phyloP scores from a whole-genome alignment of 352 stramenopile genomes.

The Thalassiosira ordinaria region DNA sequence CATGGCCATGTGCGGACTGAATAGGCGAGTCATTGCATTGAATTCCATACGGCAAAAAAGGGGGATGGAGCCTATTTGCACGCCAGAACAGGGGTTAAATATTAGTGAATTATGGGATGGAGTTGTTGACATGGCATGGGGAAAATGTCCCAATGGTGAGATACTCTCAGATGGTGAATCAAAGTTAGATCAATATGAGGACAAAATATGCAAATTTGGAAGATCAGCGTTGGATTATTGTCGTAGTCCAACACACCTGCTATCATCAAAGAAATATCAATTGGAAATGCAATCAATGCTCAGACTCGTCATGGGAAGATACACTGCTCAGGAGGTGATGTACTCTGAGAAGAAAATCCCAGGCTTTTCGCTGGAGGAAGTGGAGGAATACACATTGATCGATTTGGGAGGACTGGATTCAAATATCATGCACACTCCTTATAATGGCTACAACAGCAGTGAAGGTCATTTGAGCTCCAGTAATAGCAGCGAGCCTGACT shows the following conservation, averaged over 20 bases:
- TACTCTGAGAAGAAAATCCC: background rate
- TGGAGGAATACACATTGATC: constrained; percentile 46
- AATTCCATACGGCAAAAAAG: constrained; percentile 20
- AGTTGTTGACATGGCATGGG: constrained; percentile 13
- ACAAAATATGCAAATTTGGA: constrained; percentile 27
- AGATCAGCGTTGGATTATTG: constrained; percentile 22
- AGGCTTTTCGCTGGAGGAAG: constrained; percentile 11
- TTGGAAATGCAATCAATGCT: constrained; percentile 43
- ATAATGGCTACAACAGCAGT: background rate
- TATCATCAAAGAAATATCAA: constrained; percentile 27
- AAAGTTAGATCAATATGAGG: constrained; percentile 29
- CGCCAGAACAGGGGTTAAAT: constrained; percentile 36
- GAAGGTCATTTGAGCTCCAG: background rate
- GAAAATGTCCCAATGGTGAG: constrained; percentile 14
- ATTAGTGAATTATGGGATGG: constrained; percentile 24
- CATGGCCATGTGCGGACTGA: constrained; percentile 50
- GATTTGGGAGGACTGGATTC: constrained; percentile 48
- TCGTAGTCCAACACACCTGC: constrained; percentile 30
- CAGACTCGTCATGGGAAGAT: constrained; percentile 37
- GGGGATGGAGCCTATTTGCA: constrained; percentile 23
- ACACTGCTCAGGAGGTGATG: constrained; percentile 23
- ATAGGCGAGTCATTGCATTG: constrained; percentile 27
- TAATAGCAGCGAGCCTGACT: constrained; percentile 24
- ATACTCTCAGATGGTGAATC: background rate
- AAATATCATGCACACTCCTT: background rate